phyloP scores from a whole-genome alignment of 441 rosid genomes.

The Populus hybrid region DNA sequence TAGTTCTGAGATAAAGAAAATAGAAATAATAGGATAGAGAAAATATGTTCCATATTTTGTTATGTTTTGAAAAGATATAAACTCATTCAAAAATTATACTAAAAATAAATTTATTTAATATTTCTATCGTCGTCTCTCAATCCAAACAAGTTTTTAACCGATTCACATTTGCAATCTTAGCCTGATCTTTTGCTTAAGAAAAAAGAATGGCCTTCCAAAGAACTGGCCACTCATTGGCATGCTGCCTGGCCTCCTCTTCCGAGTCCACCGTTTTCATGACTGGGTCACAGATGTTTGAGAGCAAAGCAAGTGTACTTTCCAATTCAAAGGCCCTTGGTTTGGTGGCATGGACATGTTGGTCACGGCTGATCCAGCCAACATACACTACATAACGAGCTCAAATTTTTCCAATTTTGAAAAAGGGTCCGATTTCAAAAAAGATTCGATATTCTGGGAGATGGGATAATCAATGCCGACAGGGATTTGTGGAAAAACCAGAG shows the following conservation, averaged over 20 bases:
- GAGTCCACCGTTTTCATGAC: constrained; percentile 30
- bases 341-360: constrained; percentile 19
- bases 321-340: constrained; percentile 33
- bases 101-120: too few species aligned
- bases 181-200: constrained; percentile 5
- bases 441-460: constrained; percentile 41
- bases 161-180: constrained; percentile 13
- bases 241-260: constrained; percentile 32
- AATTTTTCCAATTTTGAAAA: constrained; percentile 42
- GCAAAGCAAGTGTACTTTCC: constrained; percentile 21
- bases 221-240: constrained; percentile 49
- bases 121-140: too few species aligned
- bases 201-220: constrained; percentile 15
- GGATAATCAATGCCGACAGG: constrained; percentile 34
- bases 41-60: too few species aligned
- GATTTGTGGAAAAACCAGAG: constrained; percentile 35
- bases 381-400: constrained; percentile 42
- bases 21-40: too few species aligned
- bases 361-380: constrained; percentile 37
- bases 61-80: too few species aligned
- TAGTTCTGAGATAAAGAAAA: too few species aligned
- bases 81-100: too few species aligned
- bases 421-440: constrained; percentile 33
- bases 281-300: constrained; percentile 23
- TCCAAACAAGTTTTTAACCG: too few species aligned